These are phyloP conservation scores for Neurospora discreta DNA, from an alignment of 495 filamentous ascomycete genomes.

Conservation along the genomic window DNA sequence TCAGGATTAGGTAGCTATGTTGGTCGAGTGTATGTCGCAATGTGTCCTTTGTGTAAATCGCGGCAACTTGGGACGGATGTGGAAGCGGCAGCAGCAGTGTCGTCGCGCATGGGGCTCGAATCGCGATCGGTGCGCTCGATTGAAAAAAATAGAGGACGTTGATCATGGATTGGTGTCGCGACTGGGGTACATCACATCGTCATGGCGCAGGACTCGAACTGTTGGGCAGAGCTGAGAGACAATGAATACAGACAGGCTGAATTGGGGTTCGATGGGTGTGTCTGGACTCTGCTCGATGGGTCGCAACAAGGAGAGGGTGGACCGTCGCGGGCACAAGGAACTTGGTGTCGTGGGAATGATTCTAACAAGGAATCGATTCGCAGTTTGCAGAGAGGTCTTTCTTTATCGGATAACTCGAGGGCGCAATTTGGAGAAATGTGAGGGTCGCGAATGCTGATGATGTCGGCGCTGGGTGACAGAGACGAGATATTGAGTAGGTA, in stretches of 20 bases:
- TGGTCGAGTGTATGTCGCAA: neutral
- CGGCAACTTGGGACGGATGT: neutral
- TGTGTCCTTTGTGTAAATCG: neutral
- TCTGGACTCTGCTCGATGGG: neutral
- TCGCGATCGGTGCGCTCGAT: neutral
- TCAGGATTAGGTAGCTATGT: neutral
- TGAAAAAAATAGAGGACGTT: neutral
- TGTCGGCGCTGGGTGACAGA: neutral
- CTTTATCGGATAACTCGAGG: neutral
- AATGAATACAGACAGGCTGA: neutral
- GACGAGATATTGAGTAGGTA: neutral
- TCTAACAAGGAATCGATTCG: no score
- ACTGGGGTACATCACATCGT: neutral
- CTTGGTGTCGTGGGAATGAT: neutral
- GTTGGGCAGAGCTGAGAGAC: neutral
- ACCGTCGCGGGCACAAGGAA: neutral
- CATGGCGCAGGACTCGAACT: neutral
- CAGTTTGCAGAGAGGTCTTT: neutral
- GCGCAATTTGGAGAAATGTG: neutral
- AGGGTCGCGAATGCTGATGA: neutral
- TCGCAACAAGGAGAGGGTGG: neutral
- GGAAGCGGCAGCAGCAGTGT: neutral
- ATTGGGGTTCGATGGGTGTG: neutral
- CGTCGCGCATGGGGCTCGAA: neutral
- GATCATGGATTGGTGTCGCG: neutral